Percentiles rank a stretch among this genome's conserved stretches.
phyloP scores from a whole-genome alignment of 495 filamentous ascomycete species.

The Podospora anserina region DNA sequence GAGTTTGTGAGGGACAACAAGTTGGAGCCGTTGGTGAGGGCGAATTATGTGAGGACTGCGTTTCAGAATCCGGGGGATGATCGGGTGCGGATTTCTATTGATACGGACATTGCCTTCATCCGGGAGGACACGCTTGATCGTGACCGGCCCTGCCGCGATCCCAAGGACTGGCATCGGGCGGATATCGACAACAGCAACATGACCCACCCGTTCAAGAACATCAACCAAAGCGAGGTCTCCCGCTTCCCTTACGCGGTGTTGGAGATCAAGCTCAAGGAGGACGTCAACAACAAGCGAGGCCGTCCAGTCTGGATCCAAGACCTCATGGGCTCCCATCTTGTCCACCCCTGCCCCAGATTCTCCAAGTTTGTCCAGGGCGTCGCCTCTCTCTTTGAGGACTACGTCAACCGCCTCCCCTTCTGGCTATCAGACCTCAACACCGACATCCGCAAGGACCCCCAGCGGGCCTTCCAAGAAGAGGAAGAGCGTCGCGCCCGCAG shows the following conservation, averaged over 20 bases:
- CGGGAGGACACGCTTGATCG: slow-evolving; percentile 83
- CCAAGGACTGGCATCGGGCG: slow-evolving; percentile 80
- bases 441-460: slow-evolving; percentile 89
- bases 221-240: slow-evolving; percentile 88
- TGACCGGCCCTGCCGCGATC: slow-evolving; percentile 82
- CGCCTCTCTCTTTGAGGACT: slow-evolving; percentile 85
- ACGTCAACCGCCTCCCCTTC: slow-evolving; percentile 94
- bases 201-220: slow-evolving; percentile 77
- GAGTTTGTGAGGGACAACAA: slow-evolving; percentile 71
- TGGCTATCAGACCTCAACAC: slow-evolving; percentile 88
- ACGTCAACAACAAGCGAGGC: slow-evolving; percentile 51
- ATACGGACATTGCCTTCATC: slow-evolving; percentile 89
- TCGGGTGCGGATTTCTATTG: slow-evolving; percentile 84
- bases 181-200: slow-evolving; percentile 84
- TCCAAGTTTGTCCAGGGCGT: slow-evolving; percentile 96
- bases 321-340: slow-evolving; percentile 84
- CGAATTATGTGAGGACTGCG: slow-evolving; percentile 90
- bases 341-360: slow-evolving; percentile 84
- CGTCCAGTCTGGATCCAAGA: slow-evolving; percentile 84
- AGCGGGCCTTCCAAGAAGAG: slow-evolving; percentile 85
- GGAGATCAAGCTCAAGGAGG: slow-evolving; percentile 86
- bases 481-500: slow-evolving; percentile 74
- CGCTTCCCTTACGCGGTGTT: slow-evolving; percentile 87
- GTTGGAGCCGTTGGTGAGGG: slow-evolving; percentile 80
- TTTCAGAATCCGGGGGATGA: slow-evolving; percentile 96